Conservation (phyloP, 441 rosid genomes). For the Arabidopsis hybrid region DNA sequence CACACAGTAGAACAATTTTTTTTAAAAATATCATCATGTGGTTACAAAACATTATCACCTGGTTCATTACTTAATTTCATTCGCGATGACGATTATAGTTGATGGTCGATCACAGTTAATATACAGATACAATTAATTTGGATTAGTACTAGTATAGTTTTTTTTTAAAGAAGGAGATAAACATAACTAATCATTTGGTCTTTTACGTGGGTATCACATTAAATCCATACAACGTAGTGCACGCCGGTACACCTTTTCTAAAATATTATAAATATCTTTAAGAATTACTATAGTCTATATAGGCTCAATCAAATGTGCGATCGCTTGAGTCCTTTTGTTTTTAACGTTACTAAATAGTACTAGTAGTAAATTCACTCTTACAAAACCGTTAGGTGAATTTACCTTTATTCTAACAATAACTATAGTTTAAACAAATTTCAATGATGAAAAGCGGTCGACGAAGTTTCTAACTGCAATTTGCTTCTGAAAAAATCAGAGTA, state of each 20-base stretch:
- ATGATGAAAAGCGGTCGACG: neutral
- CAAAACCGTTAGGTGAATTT: neutral
- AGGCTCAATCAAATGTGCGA: neutral
- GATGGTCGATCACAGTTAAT: neutral
- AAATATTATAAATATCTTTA: too few species aligned
- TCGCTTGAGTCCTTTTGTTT: neutral
- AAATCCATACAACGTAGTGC: slow-evolving; percentile 40
- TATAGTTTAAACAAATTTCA: neutral
- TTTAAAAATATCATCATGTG: neutral
- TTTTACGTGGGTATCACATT: slow-evolving; percentile 48
- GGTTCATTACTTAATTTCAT: slow-evolving; percentile 9
- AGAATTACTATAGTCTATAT: neutral
- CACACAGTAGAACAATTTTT: neutral
- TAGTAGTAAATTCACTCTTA: neutral
- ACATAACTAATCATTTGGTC: slow-evolving; percentile 46
- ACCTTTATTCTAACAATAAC: neutral
- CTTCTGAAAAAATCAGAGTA: neutral
- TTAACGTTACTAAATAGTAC: neutral
- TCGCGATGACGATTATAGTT: slow-evolving; percentile 7
- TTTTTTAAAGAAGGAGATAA: slow-evolving; percentile 7
- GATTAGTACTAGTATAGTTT: neutral
- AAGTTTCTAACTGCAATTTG: neutral
- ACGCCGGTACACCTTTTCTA: slow-evolving; percentile 9
- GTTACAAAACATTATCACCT: slow-evolving; percentile 26
- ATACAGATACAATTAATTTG: neutral